Evolutionary conservation across 352 stramenopile species (phyloP).

Genomic region (Elongisporangium undulatum): DNA sequence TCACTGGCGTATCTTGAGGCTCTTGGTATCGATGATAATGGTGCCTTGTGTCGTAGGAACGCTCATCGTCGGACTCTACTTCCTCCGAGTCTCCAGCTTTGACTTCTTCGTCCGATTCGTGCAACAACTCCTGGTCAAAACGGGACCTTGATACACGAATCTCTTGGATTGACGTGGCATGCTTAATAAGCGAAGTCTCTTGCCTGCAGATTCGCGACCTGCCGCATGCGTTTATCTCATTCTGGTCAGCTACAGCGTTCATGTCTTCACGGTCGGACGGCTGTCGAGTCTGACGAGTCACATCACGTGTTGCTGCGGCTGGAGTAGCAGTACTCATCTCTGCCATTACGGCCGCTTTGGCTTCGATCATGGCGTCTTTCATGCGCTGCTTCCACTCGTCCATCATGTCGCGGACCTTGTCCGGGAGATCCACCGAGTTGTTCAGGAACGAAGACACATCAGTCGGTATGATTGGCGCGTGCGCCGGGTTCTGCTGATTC

Average conservation of each 20-base stretch:
- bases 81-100: not conserved
- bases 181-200: not conserved
- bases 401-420: conserved; percentile 54
- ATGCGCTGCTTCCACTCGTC: conserved; percentile 59
- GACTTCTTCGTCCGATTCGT: not conserved
- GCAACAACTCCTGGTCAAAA: not conserved
- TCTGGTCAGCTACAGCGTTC: not conserved
- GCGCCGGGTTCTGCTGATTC: not conserved
- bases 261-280: conserved; percentile 1
- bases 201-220: not conserved
- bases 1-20: not conserved
- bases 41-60: not conserved
- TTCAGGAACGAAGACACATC: conserved; percentile 55
- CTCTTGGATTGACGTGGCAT: not conserved
- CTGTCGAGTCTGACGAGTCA: not conserved
- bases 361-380: conserved; percentile 27
- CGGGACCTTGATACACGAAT: not conserved
- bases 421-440: conserved; percentile 45
- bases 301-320: not conserved
- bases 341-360: conserved; percentile 5
- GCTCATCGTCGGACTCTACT: not conserved
- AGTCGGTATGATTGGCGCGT: not conserved
- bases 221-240: not conserved
- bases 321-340: not conserved
- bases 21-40: not conserved